Conservation (phyloP, 257 asterid genomes). For the Solanum megistacrolobum region DNA sequence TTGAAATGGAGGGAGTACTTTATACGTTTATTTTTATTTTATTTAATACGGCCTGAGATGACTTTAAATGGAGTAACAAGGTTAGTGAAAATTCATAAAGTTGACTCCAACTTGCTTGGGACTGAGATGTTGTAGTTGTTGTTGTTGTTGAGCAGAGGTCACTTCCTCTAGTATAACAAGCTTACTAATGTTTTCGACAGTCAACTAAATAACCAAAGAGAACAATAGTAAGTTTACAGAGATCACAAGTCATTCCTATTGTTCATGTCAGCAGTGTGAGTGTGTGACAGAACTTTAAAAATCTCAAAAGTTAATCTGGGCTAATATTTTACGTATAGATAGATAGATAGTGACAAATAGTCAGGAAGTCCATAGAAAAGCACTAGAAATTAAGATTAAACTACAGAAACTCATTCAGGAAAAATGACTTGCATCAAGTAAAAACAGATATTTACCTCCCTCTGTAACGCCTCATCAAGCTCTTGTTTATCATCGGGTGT, state of each 20-base stretch:
- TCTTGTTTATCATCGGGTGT: constrained; percentile 47
- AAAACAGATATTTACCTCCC: constrained; percentile 25
- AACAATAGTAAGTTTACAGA: not conserved
- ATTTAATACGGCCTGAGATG: not conserved
- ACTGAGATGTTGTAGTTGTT: not conserved
- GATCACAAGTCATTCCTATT: not conserved
- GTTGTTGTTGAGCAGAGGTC: not conserved
- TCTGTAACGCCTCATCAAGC: constrained; percentile 45
- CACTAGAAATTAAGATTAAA: not conserved
- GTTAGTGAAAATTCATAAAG: not conserved
- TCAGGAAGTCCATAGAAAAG: not conserved
- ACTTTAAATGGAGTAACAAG: not conserved
- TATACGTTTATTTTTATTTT: not conserved
- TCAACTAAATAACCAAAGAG: not conserved
- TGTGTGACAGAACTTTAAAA: not conserved
- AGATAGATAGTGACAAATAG: not conserved
- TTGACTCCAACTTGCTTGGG: not conserved
- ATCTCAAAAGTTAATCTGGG: not conserved
- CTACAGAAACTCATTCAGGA: not conserved
- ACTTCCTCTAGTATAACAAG: not conserved
- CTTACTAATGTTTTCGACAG: not conserved
- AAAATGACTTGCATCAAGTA: not conserved
- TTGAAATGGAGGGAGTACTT: not conserved
- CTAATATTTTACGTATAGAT: not conserved
- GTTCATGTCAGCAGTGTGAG: not conserved